Percentiles rank a stretch among this genome's conserved stretches.
Evolutionary conservation across 2,329 filamentous ascomycete species (phyloP).

Genomic region (Coccinonectria pachysandricola): DNA sequence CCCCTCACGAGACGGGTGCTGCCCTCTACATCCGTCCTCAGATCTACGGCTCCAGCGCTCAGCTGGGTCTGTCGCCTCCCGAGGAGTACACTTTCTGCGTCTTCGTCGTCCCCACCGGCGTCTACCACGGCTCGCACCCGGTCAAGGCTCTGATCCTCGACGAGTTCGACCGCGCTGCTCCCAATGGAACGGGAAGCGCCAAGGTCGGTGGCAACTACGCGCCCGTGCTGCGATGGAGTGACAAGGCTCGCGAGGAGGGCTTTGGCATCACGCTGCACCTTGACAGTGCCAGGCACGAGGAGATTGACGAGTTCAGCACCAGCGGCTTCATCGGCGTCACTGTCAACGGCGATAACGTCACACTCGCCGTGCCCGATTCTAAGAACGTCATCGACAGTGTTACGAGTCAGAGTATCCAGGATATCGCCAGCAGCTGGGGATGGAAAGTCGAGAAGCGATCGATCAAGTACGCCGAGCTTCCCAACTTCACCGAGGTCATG

Average conservation of each 20-base stretch:
- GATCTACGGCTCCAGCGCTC: conserved; percentile 77
- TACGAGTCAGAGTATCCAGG: conserved; percentile 67
- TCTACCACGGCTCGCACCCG: conserved; percentile 84
- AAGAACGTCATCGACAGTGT: conserved; percentile 80
- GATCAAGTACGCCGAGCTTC: conserved; percentile 52
- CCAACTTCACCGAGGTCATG: conserved; percentile 60
- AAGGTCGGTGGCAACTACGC: conserved; percentile 97
- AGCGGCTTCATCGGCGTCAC: conserved; percentile 81
- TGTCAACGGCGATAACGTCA: conserved; percentile 48
- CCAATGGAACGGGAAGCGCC: conserved; percentile 79
- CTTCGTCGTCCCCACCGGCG: conserved; percentile 82
- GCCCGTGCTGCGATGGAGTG: conserved; percentile 79
- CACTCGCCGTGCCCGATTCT: conserved; percentile 78
- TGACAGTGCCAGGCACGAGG: conserved; percentile 71
- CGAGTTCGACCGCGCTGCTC: conserved; percentile 88
- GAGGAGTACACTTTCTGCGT: conserved; percentile 90
- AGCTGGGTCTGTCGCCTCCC: conserved; percentile 75
- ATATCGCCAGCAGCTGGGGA: conserved; percentile 67
- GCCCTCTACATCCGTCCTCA: conserved; percentile 89
- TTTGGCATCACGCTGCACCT: conserved; percentile 93
- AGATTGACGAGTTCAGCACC: conserved; percentile 94
- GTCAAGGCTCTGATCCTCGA: conserved; percentile 85
- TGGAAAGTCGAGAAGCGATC: conserved; percentile 73
- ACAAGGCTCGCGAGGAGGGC: conserved; percentile 65
- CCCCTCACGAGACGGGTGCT: conserved; percentile 77